Evolutionary conservation across 2,329 filamentous ascomycete genomes (phyloP).

Genomic region (Podosphaera xanthii): DNA sequence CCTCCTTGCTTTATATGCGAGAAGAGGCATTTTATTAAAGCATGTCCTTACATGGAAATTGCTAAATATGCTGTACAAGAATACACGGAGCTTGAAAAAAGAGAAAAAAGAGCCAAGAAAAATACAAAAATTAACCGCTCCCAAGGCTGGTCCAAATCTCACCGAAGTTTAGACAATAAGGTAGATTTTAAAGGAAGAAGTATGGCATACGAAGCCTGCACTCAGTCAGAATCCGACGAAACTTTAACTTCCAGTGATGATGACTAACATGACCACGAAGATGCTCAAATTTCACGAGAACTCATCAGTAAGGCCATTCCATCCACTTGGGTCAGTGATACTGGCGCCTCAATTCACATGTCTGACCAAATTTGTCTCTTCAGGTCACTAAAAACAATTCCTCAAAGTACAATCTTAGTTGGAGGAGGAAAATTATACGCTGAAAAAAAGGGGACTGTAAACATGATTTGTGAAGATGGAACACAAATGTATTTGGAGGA

Average conservation of each 20-base stretch:
- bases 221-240: not conserved
- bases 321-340: not conserved
- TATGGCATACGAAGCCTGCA: not conserved
- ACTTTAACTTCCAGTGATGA: not conserved
- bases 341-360: not conserved
- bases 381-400: too few relatives aligned
- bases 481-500: not conserved
- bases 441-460: not conserved
- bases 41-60: not conserved
- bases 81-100: not conserved
- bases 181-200: not conserved
- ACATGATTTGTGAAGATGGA: not conserved
- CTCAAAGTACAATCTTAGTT: not conserved
- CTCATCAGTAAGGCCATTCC: not conserved
- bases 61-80: not conserved
- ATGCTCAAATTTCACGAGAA: not conserved
- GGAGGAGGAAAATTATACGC: not conserved
- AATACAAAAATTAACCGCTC: not conserved
- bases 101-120: not conserved
- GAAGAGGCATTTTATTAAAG: not conserved
- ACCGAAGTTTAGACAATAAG: not conserved
- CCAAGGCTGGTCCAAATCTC: not conserved
- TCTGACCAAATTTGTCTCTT: not conserved
- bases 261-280: not conserved
- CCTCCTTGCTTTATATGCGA: not conserved